phyloP scores from a whole-genome alignment of 768 basidiomycete species.

The Lenzites betulinus region DNA sequence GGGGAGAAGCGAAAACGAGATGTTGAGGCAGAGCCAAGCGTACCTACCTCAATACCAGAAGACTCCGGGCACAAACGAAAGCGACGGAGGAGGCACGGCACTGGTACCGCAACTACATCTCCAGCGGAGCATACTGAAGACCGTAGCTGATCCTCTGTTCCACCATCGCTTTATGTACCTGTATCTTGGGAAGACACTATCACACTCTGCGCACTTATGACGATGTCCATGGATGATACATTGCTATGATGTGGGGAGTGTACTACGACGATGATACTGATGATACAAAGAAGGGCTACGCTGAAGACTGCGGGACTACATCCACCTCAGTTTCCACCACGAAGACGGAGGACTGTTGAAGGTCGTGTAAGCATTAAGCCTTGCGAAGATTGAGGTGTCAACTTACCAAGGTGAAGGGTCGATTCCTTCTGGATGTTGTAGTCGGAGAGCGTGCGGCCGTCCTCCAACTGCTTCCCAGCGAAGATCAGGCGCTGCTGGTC shows the following conservation, averaged over 20 bases:
- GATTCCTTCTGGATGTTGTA: constrained; percentile 41
- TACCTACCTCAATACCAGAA: constrained; percentile 7
- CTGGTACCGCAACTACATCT: too few species aligned
- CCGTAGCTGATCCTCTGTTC: too few species aligned
- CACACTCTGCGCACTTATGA: not conserved
- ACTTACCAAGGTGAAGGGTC: constrained; percentile 37
- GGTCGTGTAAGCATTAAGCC: not conserved
- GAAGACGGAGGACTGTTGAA: constrained; percentile 58
- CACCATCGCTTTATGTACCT: not conserved
- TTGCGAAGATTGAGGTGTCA: not conserved
- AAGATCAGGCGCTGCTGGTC: constrained; percentile 38
- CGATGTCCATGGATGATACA: not conserved
- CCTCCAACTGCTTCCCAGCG: constrained; percentile 37
- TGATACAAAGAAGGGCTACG: constrained; percentile 6
- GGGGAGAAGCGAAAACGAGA: constrained; percentile 34
- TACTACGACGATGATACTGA: not conserved
- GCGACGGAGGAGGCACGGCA: constrained; percentile 26
- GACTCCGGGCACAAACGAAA: constrained; percentile 31
- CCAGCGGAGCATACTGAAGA: too few species aligned
- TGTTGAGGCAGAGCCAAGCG: constrained; percentile 23
- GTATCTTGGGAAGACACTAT: not conserved
- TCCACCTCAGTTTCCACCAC: constrained; percentile 60
- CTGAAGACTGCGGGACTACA: not conserved
- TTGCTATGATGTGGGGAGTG: not conserved
- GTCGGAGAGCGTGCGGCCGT: constrained; percentile 35